These are phyloP conservation scores for Amylocarpus encephaloides DNA, from an alignment of 2,329 filamentous ascomycete genomes.

Conservation along the genomic window DNA sequence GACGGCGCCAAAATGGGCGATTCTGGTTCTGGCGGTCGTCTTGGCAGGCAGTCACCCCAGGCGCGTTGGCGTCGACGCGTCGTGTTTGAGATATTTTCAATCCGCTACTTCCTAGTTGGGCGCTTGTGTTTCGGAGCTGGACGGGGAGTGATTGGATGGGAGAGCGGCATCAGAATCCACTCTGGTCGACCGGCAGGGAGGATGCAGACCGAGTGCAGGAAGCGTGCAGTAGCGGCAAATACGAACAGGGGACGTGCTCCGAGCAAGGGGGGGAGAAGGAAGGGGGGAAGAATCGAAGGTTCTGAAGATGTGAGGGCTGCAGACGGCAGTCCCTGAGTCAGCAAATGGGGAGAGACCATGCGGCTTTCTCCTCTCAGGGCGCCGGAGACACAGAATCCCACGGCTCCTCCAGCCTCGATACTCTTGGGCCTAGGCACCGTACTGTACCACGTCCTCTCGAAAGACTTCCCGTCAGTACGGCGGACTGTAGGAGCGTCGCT, in stretches of 20 bases:
- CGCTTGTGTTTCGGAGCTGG: slow-evolving; percentile 17
- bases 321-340: too few species aligned
- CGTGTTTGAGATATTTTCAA: slow-evolving; percentile 22
- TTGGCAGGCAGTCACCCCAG: slow-evolving; percentile 8
- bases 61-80: too few species aligned
- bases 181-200: background rate
- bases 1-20: too few species aligned
- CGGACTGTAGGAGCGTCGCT: too few species aligned
- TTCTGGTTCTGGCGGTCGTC: background rate
- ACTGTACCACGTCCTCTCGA: too few species aligned
- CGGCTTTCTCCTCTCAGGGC: too few species aligned
- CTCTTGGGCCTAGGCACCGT: too few species aligned
- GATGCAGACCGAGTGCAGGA: background rate
- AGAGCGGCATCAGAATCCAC: slow-evolving; percentile 2
- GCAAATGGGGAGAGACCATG: too few species aligned
- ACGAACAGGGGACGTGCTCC: background rate
- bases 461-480: too few species aligned
- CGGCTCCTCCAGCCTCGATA: too few species aligned
- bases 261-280: background rate
- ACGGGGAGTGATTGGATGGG: slow-evolving; percentile 8
- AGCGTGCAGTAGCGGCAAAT: background rate
- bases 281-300: background rate
- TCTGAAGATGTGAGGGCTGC: too few species aligned
- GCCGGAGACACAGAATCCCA: too few species aligned
- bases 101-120: slow-evolving; percentile 8